phyloP scores from a whole-genome alignment of 495 filamentous ascomycete species.

The Neurospora cerealis region DNA sequence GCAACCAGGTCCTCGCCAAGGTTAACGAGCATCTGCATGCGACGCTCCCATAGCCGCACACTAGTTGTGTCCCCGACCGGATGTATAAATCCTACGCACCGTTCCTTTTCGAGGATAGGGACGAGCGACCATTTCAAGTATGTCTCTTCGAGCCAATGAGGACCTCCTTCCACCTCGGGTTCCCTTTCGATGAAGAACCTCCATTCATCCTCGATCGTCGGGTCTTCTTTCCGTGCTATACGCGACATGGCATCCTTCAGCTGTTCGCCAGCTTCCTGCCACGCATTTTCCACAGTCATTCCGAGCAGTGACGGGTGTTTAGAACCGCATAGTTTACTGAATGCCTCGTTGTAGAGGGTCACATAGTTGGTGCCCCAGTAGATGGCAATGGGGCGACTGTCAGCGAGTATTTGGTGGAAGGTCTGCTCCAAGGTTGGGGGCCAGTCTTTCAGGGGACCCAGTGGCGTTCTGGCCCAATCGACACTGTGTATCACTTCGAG shows the following conservation, averaged over 20 bases:
- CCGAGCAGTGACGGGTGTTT: constrained; percentile 30
- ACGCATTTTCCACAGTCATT: constrained; percentile 25
- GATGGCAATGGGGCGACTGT: constrained; percentile 51
- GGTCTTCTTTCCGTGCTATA: constrained; percentile 12
- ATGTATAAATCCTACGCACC: constrained; percentile 33
- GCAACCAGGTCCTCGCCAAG: constrained; percentile 24
- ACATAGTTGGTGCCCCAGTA: constrained; percentile 37
- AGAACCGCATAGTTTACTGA: constrained; percentile 27
- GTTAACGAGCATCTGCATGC: constrained; percentile 30
- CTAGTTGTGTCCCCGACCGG: constrained; percentile 24
- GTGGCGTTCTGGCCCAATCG: constrained; percentile 49
- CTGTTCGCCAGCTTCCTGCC: constrained; percentile 23
- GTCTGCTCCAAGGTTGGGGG: constrained; percentile 44
- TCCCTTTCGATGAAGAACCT: constrained; percentile 36
- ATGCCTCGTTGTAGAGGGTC: constrained; percentile 38
- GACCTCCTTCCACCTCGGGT: constrained; percentile 21
- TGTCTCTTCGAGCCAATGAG: constrained; percentile 47
- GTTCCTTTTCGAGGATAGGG: constrained; percentile 44
- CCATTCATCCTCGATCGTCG: constrained; percentile 27
- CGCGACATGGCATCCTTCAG: constrained; percentile 23
- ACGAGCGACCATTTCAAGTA: constrained; percentile 55
- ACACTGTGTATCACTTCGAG: constrained; percentile 22
- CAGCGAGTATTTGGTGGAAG: constrained; percentile 51
- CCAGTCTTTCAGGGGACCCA: constrained; percentile 54
- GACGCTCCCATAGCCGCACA: constrained; percentile 27